Base-by-base conservation (phyloP, 2,329 filamentous ascomycete genomes). In the Pseudocercospora cruenta region DNA sequence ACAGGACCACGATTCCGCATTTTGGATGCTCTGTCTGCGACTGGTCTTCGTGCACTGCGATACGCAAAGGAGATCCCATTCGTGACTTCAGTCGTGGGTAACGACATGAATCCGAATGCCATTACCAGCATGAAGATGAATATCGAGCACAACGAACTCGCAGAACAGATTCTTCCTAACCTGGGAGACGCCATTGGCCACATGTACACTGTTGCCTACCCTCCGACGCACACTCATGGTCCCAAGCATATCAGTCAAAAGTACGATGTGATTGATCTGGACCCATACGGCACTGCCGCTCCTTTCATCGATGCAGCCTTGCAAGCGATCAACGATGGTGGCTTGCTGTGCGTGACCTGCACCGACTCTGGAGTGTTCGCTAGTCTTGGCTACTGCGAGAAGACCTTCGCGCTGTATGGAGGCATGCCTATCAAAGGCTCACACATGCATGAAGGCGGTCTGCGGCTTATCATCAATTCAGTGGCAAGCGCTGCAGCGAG, bases 311-410 rank as follows among this genome's bases (percentile, higher is more conserved):
- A 99, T 76, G 89, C 92, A 1, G 93, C 95, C 1, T 84, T 99
- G 8, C 94, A 97, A 79, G 88, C 92, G 1, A 86, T 97, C 7
- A 88, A 91, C 69, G 92, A 97, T 72, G 94, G 94, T 1, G 95
- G 95, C 3, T 84, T 99, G 45, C 85, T 99, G 4, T 97, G 94
- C 77, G 91, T 99, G 4, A 99, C 95, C 1, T 99, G 95, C 80
- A 99, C 95, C 0, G 95, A 99, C 78, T 94, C 94, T 9, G 93
- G 91, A 9, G 92, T 99, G 2, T 99, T 94, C 86, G 94, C 94
- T 1, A 97, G 94, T 0, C 91, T 92, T 72, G 93, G 94, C 63
- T 99, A 98, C 76, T 89, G 92, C 1, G 95, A 99, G 78, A 99
- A 99, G 82, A 88, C 93, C 2, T 99, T 90, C 78, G 90, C 94